phyloP scores from a whole-genome alignment of 306 rosid species.

The Malus asiatica region DNA sequence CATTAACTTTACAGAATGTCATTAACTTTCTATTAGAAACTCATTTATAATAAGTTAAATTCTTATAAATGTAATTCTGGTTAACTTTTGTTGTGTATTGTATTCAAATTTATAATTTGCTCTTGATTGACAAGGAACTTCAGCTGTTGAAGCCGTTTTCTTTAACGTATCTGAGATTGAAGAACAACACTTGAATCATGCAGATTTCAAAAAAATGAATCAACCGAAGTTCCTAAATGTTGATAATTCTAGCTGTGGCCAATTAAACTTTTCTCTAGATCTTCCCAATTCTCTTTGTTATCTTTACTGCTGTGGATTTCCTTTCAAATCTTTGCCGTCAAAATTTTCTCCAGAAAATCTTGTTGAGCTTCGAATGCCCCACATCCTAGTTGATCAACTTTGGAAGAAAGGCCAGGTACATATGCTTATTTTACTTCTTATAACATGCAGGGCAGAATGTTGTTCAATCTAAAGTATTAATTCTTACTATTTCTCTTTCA shows the following conservation, averaged over 20 bases:
- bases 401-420: neutral
- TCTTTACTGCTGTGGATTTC: fast-evolving
- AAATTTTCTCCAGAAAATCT: conserved; percentile 2
- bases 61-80: too few relatives aligned
- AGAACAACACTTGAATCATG: neutral
- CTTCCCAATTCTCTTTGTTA: conserved; percentile 7
- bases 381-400: neutral
- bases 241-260: too few relatives aligned
- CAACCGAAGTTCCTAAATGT: neutral
- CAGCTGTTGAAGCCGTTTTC: conserved; percentile 2
- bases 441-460: too few relatives aligned
- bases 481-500: neutral
- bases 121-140: neutral
- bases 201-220: conserved; percentile 11
- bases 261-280: too few relatives aligned
- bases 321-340: neutral
- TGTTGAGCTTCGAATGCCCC: neutral
- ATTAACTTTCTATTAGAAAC: neutral
- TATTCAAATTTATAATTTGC: too few relatives aligned
- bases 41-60: neutral
- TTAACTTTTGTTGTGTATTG: neutral
- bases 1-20: neutral
- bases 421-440: neutral
- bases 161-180: neutral
- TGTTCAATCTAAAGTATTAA: neutral